Evolutionary conservation across 129 eudicot genomes (phyloP), one percentile per base, ranked within the genome.

Genomic region (Flaveria robusta): DNA sequence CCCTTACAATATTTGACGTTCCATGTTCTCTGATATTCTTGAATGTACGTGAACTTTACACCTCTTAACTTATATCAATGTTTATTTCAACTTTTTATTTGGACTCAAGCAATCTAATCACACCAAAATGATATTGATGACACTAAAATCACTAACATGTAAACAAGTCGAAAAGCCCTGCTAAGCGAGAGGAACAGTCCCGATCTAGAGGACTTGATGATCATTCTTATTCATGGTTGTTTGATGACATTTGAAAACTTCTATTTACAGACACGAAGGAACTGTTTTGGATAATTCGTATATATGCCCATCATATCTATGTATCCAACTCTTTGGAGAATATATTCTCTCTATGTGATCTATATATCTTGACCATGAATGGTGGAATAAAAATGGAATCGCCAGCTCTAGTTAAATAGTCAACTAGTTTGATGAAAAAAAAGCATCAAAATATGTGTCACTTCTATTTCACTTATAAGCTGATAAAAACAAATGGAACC

Each of bases 351-450:
- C 5, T 65, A 12, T 78, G 9, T 31, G 67, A 58, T 2, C 6
- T 66, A 66, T 66, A 66, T 66, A 39, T 66, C 74, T 65, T 66
- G 76, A 77, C 81, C 81, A 71, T 70, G 55, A 26, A 76, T 76
- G 34, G 55, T 55, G 20, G 75, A 67, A 66, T 47, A 23, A 68
- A 24, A 26, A 69, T 69, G 26, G 76, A 78, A 78, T 70, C 47
- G 45, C 4, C 27, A 46, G 47, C 77, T 19, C 43, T 31, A 47
- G 14, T 66, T 24, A 67, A 20, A 47, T 5, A 78, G 66, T 71
- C 77, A 78, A 78, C 65, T 71, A 54, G 62, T 24, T n/a, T 41
- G 7, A 62, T 26, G 19, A 34, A 34, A 29, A 31, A 26, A 62
- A 46, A 74, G 71, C 71, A 63, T 58, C 49, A 51, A 34, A 31